Evolutionary conservation across 768 basidiomycete species (phyloP).

Genomic region (Auricularia sp.): DNA sequence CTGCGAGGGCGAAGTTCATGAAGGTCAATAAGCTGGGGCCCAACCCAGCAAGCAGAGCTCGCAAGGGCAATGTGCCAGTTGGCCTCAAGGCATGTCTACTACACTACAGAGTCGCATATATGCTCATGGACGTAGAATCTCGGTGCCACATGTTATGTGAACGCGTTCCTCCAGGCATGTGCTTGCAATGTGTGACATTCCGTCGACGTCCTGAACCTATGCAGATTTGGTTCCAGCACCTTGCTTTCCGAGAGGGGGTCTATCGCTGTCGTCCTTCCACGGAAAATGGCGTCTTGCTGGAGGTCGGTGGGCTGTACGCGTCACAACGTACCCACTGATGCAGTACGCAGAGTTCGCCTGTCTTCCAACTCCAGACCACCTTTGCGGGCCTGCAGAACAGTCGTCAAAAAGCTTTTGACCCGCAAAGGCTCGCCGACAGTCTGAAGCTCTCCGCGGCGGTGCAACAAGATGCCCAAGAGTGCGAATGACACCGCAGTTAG

Average conservation of each 20-base stretch:
- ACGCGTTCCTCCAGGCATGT: slow-evolving; percentile 79
- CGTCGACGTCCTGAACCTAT: neutral
- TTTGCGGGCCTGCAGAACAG: slow-evolving; percentile 82
- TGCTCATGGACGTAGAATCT: slow-evolving; percentile 52
- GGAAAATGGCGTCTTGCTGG: slow-evolving; percentile 34
- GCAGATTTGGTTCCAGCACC: slow-evolving; percentile 88
- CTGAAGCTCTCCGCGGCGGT: slow-evolving; percentile 70
- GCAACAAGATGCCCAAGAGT: slow-evolving; percentile 98
- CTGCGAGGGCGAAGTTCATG: slow-evolving; percentile 40
- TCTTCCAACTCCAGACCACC: slow-evolving; percentile 67
- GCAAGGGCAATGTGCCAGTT: slow-evolving; percentile 52
- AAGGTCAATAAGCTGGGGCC: slow-evolving; percentile 42
- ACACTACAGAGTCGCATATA: slow-evolving; percentile 4
- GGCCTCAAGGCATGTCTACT: slow-evolving; percentile 55
- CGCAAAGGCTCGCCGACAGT: slow-evolving; percentile 74
- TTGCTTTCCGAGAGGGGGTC: slow-evolving; percentile 72
- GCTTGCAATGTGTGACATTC: neutral
- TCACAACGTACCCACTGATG: neutral
- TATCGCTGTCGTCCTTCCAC: slow-evolving; percentile 61
- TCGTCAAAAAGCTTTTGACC: slow-evolving; percentile 65
- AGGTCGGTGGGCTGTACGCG: slow-evolving; percentile 23
- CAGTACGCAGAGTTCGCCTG: slow-evolving; percentile 53
- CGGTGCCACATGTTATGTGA: slow-evolving; percentile 95
- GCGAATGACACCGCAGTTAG: slow-evolving; percentile 14
- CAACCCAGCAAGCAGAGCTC: slow-evolving; percentile 42